phyloP scores from a whole-genome alignment of 2,329 filamentous ascomycete species.

The Fusarium scirpi region DNA sequence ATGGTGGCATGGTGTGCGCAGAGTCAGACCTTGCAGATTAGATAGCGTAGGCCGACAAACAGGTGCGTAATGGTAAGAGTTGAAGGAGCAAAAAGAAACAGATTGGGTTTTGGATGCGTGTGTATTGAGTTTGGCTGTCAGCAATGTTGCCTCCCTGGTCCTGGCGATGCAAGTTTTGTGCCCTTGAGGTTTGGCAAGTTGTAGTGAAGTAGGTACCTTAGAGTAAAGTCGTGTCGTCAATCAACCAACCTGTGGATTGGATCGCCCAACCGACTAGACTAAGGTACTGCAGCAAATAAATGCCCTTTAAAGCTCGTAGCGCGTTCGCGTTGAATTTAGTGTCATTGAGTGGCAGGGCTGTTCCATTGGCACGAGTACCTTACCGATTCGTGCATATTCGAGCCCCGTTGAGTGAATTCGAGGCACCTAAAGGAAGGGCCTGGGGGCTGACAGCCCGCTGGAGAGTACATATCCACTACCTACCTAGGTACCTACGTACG shows the following conservation, averaged over 20 bases:
- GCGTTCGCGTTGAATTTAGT: constrained; percentile 51
- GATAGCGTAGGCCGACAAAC: neutral
- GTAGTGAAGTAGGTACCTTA: constrained; percentile 24
- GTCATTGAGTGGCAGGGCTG: constrained; percentile 47
- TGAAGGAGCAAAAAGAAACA: constrained; percentile 1
- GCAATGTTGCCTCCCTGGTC: constrained; percentile 11
- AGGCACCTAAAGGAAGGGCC: constrained; percentile 12
- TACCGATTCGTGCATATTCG: constrained; percentile 43
- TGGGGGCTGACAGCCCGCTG: constrained; percentile 21
- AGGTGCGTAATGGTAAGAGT: constrained; percentile 5
- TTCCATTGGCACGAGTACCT: constrained; percentile 30
- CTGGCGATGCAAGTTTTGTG: constrained; percentile 8
- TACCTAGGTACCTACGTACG: neutral
- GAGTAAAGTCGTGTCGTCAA: constrained; percentile 43
- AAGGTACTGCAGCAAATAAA: constrained; percentile 40
- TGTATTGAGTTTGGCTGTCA: neutral
- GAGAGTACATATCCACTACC: neutral
- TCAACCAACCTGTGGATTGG: constrained; percentile 28
- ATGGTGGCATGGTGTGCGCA: constrained; percentile 52
- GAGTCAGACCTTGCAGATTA: constrained; percentile 19
- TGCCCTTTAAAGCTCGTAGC: constrained; percentile 48
- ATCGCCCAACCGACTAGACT: constrained; percentile 11
- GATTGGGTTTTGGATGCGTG: neutral
- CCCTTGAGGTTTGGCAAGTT: constrained; percentile 26
- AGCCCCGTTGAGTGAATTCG: constrained; percentile 31